A percentile compares a stretch with the other conserved stretches of the same genome.
Conservation (phyloP, 768 basidiomycete species). For the Obba rivulosa region DNA sequence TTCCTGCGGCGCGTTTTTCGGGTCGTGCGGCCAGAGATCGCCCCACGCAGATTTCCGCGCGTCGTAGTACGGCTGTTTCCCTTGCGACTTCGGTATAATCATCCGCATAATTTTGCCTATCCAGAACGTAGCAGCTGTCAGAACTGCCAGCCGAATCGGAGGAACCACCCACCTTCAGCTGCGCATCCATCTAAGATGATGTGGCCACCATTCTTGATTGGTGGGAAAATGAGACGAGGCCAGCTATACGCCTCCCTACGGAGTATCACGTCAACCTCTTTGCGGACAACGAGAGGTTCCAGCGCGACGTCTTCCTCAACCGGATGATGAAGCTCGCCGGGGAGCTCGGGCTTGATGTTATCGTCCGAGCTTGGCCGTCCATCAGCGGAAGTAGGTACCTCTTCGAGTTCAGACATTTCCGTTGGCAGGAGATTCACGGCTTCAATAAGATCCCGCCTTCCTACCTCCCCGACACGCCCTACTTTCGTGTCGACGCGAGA, state of each 20-base stretch:
- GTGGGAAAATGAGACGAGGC: constrained; percentile 91
- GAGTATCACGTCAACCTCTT: constrained; percentile 46
- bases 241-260: constrained; percentile 76
- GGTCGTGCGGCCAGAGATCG: constrained; percentile 87
- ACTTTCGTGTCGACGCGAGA: constrained; percentile 25
- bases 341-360: neutral
- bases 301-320: constrained; percentile 1
- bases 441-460: constrained; percentile 37
- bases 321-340: neutral
- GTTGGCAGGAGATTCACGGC: constrained; percentile 9
- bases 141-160: neutral
- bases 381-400: neutral
- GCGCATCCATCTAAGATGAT: constrained; percentile 89
- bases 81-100: constrained; percentile 89
- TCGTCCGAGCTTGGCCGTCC: no score
- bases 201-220: constrained; percentile 87
- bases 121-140: neutral
- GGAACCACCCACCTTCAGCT: constrained; percentile 52
- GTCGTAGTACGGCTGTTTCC: constrained; percentile 93
- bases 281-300: constrained; percentile 15
- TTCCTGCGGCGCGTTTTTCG: constrained; percentile 73
- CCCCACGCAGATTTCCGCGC: constrained; percentile 93
- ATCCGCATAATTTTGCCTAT: constrained; percentile 87
- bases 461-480: constrained; percentile 52
- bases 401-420: constrained; percentile 17